Conservation (phyloP, 768 basidiomycete genomes). For the Termitomyces sp. region DNA sequence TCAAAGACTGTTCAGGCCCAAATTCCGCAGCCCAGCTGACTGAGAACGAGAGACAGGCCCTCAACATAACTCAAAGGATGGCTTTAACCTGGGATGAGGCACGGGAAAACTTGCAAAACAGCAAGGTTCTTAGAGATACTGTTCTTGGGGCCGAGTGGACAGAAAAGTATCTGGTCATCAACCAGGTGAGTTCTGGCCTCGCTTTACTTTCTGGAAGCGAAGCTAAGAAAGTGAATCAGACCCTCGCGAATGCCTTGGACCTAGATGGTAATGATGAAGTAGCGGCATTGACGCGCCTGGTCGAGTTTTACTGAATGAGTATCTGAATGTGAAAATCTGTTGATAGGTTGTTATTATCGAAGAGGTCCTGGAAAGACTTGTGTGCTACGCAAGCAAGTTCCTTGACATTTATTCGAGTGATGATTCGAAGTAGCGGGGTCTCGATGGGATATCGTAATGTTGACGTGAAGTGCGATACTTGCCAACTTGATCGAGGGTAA, state of each 20-base stretch:
- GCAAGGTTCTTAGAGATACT: constrained; percentile 26
- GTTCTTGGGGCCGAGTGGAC: constrained; percentile 44
- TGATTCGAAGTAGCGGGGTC: not conserved
- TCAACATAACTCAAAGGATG: constrained; percentile 49
- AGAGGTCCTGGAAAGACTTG: not conserved
- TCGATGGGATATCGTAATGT: not conserved
- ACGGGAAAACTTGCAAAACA: constrained; percentile 31
- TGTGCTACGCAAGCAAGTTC: not conserved
- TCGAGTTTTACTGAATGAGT: constrained; percentile 24
- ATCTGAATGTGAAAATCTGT: not conserved
- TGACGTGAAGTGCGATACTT: not conserved
- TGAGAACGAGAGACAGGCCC: constrained; percentile 32
- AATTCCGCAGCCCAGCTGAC: constrained; percentile 38
- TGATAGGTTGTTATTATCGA: too few species aligned
- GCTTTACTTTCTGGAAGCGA: not conserved
- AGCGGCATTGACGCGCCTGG: constrained; percentile 20
- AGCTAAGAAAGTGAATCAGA: constrained; percentile 9
- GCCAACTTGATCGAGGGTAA: too few species aligned
- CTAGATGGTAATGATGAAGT: constrained; percentile 21
- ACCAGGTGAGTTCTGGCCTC: constrained; percentile 35
- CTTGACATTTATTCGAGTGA: not conserved
- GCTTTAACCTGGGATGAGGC: constrained; percentile 47
- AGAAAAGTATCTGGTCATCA: constrained; percentile 40
- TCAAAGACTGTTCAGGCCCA: constrained; percentile 29
- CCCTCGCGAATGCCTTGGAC: constrained; percentile 19